Evolutionary conservation across 106 monocot species (phyloP), one percentile per base, ranked within the genome.

Genomic region (Ottelia alismoides): DNA sequence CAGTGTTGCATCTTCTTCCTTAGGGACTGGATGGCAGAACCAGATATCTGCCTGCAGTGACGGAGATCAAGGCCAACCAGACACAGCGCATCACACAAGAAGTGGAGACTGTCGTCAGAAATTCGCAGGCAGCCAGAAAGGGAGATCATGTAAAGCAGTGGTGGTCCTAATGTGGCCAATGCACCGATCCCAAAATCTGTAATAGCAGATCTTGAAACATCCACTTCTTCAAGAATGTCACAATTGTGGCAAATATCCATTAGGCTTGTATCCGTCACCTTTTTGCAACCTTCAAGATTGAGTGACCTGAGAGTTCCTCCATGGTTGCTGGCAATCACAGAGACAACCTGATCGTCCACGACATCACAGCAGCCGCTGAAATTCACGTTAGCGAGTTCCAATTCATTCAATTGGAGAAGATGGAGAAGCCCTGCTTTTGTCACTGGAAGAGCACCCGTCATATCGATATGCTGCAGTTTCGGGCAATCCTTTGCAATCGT

Each of bases 1-100:
- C 92, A 87, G 74, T 78, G 71, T 70, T 65, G 71, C 49, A 93
- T 74, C 65, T 86, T 76, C 66, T 80, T 74, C 71, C 73, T 72
- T 18, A 93, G 73, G 0, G 67, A 61, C n/a, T 59, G 26, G 9
- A 84, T 62, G 18, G 62, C 69, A 48, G 67, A 53, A 23, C 40
- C 57, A 31, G 65, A 62, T 25, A 92, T 76, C 22, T 70, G 20
- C 58, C 69, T 78, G 83, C 85, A 92, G 23, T 59, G 53, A 50
- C 74, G 87, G 40, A 93, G 83, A 65, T 87, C 87, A 14, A 93
- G 69, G 0, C 87, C 87, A 19, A 63, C 23, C 26, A 93, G 48
- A 6, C 72, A 70, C 17, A 22, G 22, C 9, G 64, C 70, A 49
- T 77, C 82, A 46, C 66, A 64, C 35, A 93, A 65, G 28, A 74